Base-by-base conservation (phyloP, 2,329 filamentous ascomycete genomes). In the Paraphaeosphaeria minitans region DNA sequence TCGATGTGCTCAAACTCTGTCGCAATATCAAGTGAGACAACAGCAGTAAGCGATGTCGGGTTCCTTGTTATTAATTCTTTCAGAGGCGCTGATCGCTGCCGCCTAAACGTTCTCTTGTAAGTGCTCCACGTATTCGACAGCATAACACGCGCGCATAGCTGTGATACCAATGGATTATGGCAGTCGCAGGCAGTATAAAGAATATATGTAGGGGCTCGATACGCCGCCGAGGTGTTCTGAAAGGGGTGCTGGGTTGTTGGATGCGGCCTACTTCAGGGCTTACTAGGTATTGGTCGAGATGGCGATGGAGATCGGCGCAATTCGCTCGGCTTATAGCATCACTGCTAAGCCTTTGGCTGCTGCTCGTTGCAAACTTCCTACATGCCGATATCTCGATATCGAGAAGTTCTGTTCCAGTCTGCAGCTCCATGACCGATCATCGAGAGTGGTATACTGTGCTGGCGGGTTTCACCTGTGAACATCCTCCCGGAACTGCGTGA, bases 401-500 rank as follows among this genome's bases (percentile, higher is more conserved):
- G 8, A n/a, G 35, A 13, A 39, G 12, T 39, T 31, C 4, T 27
- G 10, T 31, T 31, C 10, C 9, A 12, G 29, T 31, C 29, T 31
- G 29, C 29, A 12, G 8, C 3, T 27, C 6, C 24, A 27, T 3
- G 24, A 27, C 24, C 24, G 24, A 6, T 6, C 6, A 27, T 27
- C 24, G 24, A 6, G 24, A 27, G 29, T 31, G 29, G 9, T 31
- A 31, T 8, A 10, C 7, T 31, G 8, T 31, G 4, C 8, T 6
- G 29, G 29, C 29, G 9, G 29, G 5, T 31, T 10, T 31, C 29
- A 5, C 29, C 8, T 6, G 29, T 5, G 29, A 31, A 31, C 29
- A 31, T 31, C 10, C 55, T 12, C 58, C 58, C 4, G 58, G 54
- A 6, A 60, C 41, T 4, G 55, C 58, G 24, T 55, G 58, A 24